Conservation (phyloP, 2,329 filamentous ascomycete species). For the Clathrospora elynae region DNA sequence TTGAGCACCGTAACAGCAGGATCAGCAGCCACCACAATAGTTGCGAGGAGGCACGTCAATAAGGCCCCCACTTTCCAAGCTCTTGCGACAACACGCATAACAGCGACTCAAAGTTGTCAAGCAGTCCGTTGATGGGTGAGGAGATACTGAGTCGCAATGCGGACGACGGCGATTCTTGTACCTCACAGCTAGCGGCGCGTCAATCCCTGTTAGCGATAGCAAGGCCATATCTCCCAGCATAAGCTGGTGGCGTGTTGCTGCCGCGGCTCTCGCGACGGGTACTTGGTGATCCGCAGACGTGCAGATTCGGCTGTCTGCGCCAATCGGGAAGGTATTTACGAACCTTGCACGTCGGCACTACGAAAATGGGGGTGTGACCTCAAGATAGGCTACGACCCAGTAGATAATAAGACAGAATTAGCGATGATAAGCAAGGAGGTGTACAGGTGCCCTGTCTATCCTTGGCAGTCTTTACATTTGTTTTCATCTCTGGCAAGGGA, state of each 20-base stretch:
- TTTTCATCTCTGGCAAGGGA: too few species aligned
- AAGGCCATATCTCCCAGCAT: constrained; percentile 6
- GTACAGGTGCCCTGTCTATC: too few species aligned
- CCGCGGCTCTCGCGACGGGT: constrained; percentile 10
- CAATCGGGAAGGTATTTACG: constrained; percentile 14
- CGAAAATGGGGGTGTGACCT: too few species aligned
- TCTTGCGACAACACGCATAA: constrained; percentile 23
- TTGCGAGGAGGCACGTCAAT: constrained; percentile 19
- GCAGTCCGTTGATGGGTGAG: background rate
- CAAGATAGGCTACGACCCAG: too few species aligned
- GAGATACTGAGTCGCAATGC: background rate
- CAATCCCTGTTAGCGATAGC: constrained; percentile 1
- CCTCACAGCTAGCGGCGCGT: constrained; percentile 14
- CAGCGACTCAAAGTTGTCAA: background rate
- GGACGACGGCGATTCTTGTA: constrained; percentile 17
- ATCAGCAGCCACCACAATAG: constrained; percentile 18
- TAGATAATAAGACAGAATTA: too few species aligned
- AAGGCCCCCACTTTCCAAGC: constrained; percentile 25
- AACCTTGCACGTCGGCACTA: constrained; percentile 5
- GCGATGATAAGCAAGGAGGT: too few species aligned
- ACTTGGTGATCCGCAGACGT: constrained; percentile 12
- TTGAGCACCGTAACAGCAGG: constrained; percentile 41
- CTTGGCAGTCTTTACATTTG: too few species aligned
- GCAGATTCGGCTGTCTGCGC: constrained; percentile 6
- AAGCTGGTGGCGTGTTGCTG: constrained; percentile 12